Percentiles rank a stretch among this genome's conserved stretches.
These are phyloP conservation scores for Epicoccum nigrum DNA, from an alignment of 2,329 filamentous ascomycete species.

Conservation along the genomic window DNA sequence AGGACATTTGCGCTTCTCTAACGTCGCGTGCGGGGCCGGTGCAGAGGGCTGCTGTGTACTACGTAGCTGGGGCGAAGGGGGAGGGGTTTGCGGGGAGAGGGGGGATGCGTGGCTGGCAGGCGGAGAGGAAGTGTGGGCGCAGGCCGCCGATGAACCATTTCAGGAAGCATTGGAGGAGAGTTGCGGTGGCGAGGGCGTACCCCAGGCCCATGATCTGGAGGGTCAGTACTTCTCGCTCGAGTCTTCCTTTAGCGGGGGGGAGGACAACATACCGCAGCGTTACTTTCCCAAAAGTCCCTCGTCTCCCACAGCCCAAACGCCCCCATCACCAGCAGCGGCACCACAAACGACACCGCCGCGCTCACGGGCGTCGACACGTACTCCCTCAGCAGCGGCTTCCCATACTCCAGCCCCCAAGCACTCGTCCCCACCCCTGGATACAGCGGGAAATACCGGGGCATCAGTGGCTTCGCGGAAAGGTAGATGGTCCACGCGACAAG, in stretches of 20 bases:
- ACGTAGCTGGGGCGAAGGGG: conserved; percentile 7
- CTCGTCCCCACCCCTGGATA: conserved; percentile 20
- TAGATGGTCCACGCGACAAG: conserved; percentile 54
- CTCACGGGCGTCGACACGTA: conserved; percentile 71
- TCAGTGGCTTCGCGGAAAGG: conserved; percentile 56
- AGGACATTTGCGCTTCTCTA: conserved; percentile 39
- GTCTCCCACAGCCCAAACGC: conserved; percentile 66
- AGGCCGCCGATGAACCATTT: conserved; percentile 44
- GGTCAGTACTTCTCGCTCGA: background rate
- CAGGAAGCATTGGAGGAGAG: conserved; percentile 38
- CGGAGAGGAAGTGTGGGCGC: conserved; percentile 41
- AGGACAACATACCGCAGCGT: conserved; percentile 60
- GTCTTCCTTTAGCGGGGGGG: no score
- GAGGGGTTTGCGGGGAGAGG: background rate
- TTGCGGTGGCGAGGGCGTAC: conserved; percentile 37
- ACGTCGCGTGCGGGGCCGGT: conserved; percentile 18
- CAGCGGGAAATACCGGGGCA: conserved; percentile 63
- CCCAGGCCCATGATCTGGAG: conserved; percentile 37
- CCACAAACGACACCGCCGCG: conserved; percentile 65
- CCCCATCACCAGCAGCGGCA: conserved; percentile 68
- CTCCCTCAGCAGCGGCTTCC: conserved; percentile 70
- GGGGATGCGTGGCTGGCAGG: conserved; percentile 28
- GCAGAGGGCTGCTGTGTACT: conserved; percentile 26
- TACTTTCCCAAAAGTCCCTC: conserved; percentile 53
- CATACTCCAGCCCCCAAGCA: conserved; percentile 59